phyloP scores from a whole-genome alignment of 805 yeast genomes.

The Lachancea thermotolerans region DNA sequence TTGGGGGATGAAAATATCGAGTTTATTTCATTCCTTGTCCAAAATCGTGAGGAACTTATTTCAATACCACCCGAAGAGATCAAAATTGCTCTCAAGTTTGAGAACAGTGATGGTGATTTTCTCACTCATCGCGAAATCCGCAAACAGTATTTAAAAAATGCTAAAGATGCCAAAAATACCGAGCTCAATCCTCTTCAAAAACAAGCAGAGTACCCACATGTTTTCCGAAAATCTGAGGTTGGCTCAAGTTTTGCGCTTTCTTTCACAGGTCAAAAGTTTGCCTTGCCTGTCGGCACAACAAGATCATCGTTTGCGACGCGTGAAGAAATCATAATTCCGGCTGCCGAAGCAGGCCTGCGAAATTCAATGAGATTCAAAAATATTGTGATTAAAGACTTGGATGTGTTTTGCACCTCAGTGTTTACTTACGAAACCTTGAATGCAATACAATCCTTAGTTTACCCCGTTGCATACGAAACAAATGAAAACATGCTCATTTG shows the following conservation, averaged over 20 bases:
- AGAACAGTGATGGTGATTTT: constrained; percentile 22
- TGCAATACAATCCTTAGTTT: constrained; percentile 84
- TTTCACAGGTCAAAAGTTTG: constrained; percentile 71
- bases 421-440: constrained; percentile 76
- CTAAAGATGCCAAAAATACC: constrained; percentile 42
- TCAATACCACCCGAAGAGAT: constrained; percentile 1
- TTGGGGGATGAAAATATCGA: constrained; percentile 85
- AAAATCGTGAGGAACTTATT: constrained; percentile 10
- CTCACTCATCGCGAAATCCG: constrained; percentile 51
- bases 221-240: constrained; percentile 62
- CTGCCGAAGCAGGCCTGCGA: constrained; percentile 42
- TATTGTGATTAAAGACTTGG: constrained; percentile 56
- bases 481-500: constrained; percentile 93
- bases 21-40: constrained; percentile 44
- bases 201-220: constrained; percentile 72
- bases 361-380: constrained; percentile 40
- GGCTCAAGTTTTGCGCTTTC: constrained; percentile 54
- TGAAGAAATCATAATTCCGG: constrained; percentile 83
- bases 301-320: constrained; percentile 52
- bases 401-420: constrained; percentile 74
- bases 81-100: not conserved
- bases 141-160: constrained; percentile 45
- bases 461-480: constrained; percentile 85
- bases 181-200: constrained; percentile 40
- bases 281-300: constrained; percentile 76